phyloP scores from a whole-genome alignment of 768 basidiomycete genomes.

The Kwoniella bestiolae region DNA sequence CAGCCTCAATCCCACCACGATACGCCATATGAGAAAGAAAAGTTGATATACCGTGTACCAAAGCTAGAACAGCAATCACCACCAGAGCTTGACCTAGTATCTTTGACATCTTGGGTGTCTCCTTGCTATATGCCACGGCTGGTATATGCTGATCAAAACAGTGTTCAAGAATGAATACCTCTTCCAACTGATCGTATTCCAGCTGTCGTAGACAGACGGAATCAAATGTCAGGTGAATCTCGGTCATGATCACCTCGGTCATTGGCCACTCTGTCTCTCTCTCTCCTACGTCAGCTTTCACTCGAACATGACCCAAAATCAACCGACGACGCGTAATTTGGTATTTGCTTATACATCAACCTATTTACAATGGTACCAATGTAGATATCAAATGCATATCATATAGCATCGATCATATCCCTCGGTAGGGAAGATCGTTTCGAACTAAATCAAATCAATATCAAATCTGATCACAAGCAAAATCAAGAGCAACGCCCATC shows the following conservation, averaged over 20 bases:
- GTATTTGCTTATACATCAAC: neutral
- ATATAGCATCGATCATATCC: neutral
- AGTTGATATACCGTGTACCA: slow-evolving; percentile 39
- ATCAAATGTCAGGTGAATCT: no score
- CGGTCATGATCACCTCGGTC: neutral
- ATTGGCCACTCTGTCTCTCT: neutral
- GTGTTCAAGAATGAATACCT: no score
- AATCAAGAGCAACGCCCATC: no score
- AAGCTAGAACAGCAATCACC: slow-evolving; percentile 32
- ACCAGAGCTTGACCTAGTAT: slow-evolving; percentile 31
- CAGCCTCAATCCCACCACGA: neutral
- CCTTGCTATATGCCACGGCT: no score
- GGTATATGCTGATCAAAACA: no score
- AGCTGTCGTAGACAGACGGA: no score
- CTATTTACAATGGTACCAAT: neutral
- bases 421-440: neutral
- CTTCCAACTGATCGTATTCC: no score
- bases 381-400: neutral
- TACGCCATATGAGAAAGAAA: neutral
- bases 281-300: neutral
- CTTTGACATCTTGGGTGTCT: no score
- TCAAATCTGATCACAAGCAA: no score
- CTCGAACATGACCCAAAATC: neutral
- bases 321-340: neutral
- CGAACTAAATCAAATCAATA: neutral